Base-by-base conservation (phyloP, 108 stramenopile genomes). In the Poteriospumella lacustris region DNA sequence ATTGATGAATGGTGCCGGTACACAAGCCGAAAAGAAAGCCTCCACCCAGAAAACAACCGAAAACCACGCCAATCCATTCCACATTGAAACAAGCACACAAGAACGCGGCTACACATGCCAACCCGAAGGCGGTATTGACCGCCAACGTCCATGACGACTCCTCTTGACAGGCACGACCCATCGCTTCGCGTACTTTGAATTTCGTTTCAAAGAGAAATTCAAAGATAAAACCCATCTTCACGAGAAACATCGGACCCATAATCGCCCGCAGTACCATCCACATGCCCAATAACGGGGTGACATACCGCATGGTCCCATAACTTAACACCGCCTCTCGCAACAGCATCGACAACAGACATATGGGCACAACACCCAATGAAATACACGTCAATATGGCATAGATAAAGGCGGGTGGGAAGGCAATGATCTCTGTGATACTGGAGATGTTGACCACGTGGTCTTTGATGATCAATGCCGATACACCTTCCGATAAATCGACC, bases 211-310 rank as follows among this genome's bases (percentile, higher is more conserved):
- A 40, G 19, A 68, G 19, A 40, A 19, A 68, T 19, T 36, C 12
- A 39, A 19, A 19, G 24, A 19, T 19, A 68, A 39, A 39, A 19
- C 15, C 64, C 15, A 40, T 39, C 36, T 68, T 68, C 36, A 68
- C 12, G 36, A 68, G 15, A 39, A 68, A 36, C 15, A 15, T 40
- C 19, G 64, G 64, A 19, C 64, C 64, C 19, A 68, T 12, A 40
- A 68, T 68, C 24, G 64, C 12, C 36, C 64, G 12, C 36, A 68
- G 19, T 68, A 68, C 15, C 19, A 19, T 19, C 15, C 12, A 19
- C 19, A 40, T 40, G 39, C 64, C 64, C 24, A 68, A 68, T 15
- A 68, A 19, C 15, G 64, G 64, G 19, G 64, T 68, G 34, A 68
- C 28, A 39, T 19, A 19, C 24, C 64, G 19, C 64, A 68, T 68